Percentiles rank a stretch among this genome's conserved stretches.
Conservation (phyloP, 108 stramenopile species). For the Skeletonema potamos region DNA sequence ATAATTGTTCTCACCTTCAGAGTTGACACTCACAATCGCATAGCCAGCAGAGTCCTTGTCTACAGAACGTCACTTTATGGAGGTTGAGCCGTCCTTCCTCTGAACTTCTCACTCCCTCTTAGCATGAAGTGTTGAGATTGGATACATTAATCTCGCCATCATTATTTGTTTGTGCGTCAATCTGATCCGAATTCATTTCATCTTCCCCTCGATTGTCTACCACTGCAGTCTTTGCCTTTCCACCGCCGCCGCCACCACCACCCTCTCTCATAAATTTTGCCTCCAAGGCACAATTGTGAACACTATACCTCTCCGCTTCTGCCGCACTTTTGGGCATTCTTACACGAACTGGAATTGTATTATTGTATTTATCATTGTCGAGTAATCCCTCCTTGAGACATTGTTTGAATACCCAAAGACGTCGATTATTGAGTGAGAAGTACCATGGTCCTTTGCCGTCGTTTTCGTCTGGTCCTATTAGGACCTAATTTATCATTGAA, state of each 20-base stretch:
- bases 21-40: too few relatives aligned
- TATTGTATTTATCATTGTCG: conserved; percentile 23
- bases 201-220: not conserved
- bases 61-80: too few relatives aligned
- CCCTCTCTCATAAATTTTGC: conserved; percentile 62
- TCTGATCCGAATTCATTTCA: not conserved
- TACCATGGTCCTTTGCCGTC: conserved; percentile 77
- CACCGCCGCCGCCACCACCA: not conserved
- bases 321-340: conserved; percentile 60
- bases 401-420: conserved; percentile 90
- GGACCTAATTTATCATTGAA: conserved; percentile 28
- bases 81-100: too few relatives aligned
- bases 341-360: conserved; percentile 63
- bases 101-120: too few relatives aligned
- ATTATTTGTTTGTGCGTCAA: not conserved
- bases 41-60: too few relatives aligned
- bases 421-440: conserved; percentile 90
- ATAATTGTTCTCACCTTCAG: too few relatives aligned
- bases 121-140: not conserved
- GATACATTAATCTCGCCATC: not conserved
- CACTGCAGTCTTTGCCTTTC: not conserved
- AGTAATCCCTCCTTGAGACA: conserved; percentile 75
- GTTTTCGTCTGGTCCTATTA: conserved; percentile 65
- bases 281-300: conserved; percentile 76
- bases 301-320: conserved; percentile 64